Evolutionary conservation across 768 basidiomycete genomes (phyloP).

Genomic region (Russula virescens): DNA sequence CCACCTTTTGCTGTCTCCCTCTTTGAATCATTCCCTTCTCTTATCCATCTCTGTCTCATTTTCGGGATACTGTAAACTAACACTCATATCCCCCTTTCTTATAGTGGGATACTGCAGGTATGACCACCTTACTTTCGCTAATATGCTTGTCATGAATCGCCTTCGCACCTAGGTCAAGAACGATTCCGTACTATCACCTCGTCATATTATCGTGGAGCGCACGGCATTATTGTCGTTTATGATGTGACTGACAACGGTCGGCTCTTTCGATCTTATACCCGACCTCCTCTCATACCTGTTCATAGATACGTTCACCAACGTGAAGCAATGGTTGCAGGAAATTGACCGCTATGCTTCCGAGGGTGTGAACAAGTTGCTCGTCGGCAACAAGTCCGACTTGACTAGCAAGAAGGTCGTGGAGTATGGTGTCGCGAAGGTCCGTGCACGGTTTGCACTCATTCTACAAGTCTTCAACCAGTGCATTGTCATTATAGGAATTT

Average conservation of each 20-base stretch:
- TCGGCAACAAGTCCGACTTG: conserved; percentile 98
- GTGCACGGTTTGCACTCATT: conserved; percentile 5
- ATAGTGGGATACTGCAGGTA: conserved; percentile 98
- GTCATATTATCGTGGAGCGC: conserved; percentile 98
- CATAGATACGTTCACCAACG: conserved; percentile 87
- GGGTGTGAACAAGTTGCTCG: conserved; percentile 96
- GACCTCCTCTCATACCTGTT: conserved; percentile 8
- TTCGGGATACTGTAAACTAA: conserved; percentile 17
- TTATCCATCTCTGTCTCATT: background rate
- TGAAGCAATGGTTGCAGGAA: conserved; percentile 93
- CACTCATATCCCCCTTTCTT: conserved; percentile 17
- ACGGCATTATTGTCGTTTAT: conserved; percentile 98
- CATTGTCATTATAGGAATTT: conserved; percentile 57
- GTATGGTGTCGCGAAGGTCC: conserved; percentile 79
- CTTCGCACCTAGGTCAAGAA: conserved; percentile 71
- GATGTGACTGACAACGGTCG: conserved; percentile 91
- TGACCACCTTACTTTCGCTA: conserved; percentile 1
- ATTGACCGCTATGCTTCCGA: conserved; percentile 96
- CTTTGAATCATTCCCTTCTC: background rate
- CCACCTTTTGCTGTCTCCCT: too few species aligned
- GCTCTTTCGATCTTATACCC: conserved; percentile 17
- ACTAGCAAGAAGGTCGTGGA: conserved; percentile 95
- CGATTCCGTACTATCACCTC: conserved; percentile 98
- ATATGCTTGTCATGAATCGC: background rate
- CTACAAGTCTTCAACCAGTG: conserved; percentile 5